phyloP scores from a whole-genome alignment of 2,329 filamentous ascomycete genomes.

The Diaporthe humulicola region DNA sequence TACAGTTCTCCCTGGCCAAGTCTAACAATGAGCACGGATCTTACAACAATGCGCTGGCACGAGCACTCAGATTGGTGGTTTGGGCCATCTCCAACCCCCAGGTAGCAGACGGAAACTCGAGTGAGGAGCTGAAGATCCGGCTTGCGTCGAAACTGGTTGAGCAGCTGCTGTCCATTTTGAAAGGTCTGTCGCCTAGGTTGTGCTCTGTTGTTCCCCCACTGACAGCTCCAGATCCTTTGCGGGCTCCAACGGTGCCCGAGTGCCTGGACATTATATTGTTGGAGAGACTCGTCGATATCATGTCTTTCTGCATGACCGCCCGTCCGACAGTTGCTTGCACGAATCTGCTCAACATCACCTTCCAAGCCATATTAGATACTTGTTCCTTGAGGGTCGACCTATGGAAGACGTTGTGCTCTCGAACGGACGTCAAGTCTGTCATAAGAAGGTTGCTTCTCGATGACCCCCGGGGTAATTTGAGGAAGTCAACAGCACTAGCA shows the following conservation, averaged over 20 bases:
- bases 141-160: constrained; percentile 69
- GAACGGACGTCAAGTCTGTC: constrained; percentile 46
- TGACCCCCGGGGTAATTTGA: constrained; percentile 52
- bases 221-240: constrained; percentile 37
- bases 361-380: constrained; percentile 56
- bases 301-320: constrained; percentile 43
- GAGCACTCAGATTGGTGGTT: constrained; percentile 67
- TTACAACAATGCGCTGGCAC: constrained; percentile 54
- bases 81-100: constrained; percentile 71
- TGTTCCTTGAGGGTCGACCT: constrained; percentile 54
- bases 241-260: constrained; percentile 39
- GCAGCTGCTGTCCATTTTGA: constrained; percentile 67
- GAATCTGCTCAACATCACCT: constrained; percentile 51
- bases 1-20: constrained; percentile 43
- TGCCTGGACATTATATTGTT: constrained; percentile 47
- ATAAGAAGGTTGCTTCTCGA: constrained; percentile 53
- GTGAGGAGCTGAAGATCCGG: constrained; percentile 59
- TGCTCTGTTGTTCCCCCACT: neutral
- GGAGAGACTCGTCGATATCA: constrained; percentile 49
- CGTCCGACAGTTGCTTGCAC: constrained; percentile 45
- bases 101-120: constrained; percentile 60
- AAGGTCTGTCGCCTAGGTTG: constrained; percentile 55
- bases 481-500: constrained; percentile 51
- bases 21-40: constrained; percentile 40
- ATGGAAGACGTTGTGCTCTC: constrained; percentile 54